Evolutionary conservation across 2,329 filamentous ascomycete genomes (phyloP).

Genomic region (Amauroascus verrucosus): DNA sequence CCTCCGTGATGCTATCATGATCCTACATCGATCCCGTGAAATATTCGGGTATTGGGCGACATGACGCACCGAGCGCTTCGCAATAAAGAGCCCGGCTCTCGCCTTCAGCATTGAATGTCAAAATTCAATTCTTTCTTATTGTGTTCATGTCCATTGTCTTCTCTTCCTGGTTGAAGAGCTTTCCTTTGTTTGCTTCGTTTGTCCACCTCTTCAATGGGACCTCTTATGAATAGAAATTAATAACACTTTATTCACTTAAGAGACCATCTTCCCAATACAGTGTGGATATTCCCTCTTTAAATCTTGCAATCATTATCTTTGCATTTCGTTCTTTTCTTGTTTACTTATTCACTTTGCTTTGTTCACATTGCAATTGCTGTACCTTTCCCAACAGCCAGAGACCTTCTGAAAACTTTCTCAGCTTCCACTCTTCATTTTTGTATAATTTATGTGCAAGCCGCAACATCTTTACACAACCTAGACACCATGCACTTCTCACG

Average conservation of each 20-base stretch:
- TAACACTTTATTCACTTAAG: conserved; percentile 2
- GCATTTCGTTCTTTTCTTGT: not conserved
- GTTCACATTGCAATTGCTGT: not conserved
- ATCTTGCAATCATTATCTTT: not conserved
- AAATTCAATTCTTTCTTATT: not conserved
- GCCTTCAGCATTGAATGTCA: conserved; percentile 4
- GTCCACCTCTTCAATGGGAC: not conserved
- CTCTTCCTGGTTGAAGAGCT: conserved; percentile 4
- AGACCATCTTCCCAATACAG: not conserved
- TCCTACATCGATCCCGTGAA: not conserved
- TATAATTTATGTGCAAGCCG: conserved; percentile 11
- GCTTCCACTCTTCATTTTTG: not conserved
- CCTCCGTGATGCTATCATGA: not conserved
- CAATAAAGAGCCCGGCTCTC: conserved; percentile 4
- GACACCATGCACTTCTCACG: conserved; percentile 27
- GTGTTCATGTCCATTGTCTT: not conserved
- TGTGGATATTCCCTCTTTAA: not conserved
- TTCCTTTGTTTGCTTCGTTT: not conserved
- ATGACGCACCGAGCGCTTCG: not conserved
- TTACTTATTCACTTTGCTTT: not conserved
- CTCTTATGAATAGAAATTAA: not conserved
- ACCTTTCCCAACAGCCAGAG: not conserved
- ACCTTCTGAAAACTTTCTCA: not conserved
- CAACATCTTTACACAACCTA: not conserved
- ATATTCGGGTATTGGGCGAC: not conserved